These are phyloP conservation scores for Psophocarpus tetragonolobus DNA, from an alignment of 306 rosid genomes.

Conservation along the genomic window DNA sequence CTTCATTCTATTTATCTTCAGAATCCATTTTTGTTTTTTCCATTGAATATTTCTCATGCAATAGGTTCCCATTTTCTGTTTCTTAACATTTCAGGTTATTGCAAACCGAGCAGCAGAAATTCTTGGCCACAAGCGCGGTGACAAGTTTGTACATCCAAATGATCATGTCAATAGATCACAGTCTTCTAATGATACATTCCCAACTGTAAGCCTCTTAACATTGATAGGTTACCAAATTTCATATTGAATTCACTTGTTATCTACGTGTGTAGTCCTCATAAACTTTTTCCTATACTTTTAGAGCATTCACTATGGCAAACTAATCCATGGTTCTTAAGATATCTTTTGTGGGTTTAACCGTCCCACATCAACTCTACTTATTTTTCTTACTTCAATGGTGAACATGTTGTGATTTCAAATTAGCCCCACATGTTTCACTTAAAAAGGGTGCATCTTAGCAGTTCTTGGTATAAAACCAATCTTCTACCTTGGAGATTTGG, in stretches of 20 bases:
- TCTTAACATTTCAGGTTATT: slow-evolving; percentile 64
- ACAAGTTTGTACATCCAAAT: slow-evolving; percentile 92
- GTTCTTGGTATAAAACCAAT: no score
- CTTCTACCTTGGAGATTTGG: no score
- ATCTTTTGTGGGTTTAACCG: no score
- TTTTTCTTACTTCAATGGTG: no score
- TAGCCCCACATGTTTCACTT: no score
- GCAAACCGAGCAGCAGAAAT: slow-evolving; percentile 97
- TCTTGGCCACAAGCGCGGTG: slow-evolving; percentile 92
- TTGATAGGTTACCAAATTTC: background rate
- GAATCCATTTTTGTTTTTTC: slow-evolving; percentile 5
- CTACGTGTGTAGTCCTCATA: background rate
- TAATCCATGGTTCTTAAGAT: no score
- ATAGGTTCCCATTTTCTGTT: background rate
- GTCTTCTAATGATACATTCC: slow-evolving; percentile 96
- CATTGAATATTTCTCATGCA: background rate
- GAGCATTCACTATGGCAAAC: no score
- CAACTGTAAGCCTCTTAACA: slow-evolving; percentile 63
- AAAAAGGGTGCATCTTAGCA: no score
- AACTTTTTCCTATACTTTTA: slow-evolving; percentile 8
- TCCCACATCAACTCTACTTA: no score
- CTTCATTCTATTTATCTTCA: background rate
- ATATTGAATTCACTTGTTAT: background rate
- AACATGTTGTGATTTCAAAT: no score
- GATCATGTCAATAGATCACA: slow-evolving; percentile 98